Evolutionary conservation across 2,329 filamentous ascomycete genomes (phyloP).

Genomic region (Sphaerulina vaccinii): DNA sequence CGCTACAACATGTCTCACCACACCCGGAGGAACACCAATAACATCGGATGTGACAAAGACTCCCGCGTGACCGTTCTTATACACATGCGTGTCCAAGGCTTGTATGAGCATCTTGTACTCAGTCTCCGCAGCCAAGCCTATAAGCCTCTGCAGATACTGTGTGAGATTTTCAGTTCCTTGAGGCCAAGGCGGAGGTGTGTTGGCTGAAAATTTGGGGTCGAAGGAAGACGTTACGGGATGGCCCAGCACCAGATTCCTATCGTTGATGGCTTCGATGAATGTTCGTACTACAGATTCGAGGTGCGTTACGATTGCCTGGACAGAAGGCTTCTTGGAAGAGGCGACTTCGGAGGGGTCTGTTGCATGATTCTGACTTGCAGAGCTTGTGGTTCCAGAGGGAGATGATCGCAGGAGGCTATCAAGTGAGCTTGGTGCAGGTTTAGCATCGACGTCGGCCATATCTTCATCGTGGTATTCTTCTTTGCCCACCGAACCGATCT

Average conservation of each 20-base stretch:
- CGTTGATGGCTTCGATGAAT: conserved; percentile 10
- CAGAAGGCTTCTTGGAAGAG: conserved; percentile 3
- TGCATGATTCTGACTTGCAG: background rate
- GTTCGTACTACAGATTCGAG: conserved; percentile 10
- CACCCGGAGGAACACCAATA: conserved; percentile 4
- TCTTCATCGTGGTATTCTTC: background rate
- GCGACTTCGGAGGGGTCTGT: conserved; percentile 4
- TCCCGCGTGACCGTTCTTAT: conserved; percentile 13
- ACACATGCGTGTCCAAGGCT: conserved; percentile 10
- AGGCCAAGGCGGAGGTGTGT: conserved; percentile 8
- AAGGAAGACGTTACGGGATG: conserved; percentile 7
- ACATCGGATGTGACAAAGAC: conserved; percentile 12
- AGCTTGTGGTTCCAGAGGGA: background rate
- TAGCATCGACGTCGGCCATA: conserved; percentile 1
- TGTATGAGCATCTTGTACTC: conserved; percentile 8
- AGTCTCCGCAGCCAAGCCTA: conserved; percentile 2
- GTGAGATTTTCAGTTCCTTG: conserved; percentile 2
- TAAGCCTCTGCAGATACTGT: conserved; percentile 4
- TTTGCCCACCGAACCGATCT: background rate
- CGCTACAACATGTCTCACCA: conserved; percentile 8
- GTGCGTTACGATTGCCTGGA: conserved; percentile 8
- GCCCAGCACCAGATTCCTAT: background rate
- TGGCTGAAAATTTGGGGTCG: conserved; percentile 7
- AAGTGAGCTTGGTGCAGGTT: conserved; percentile 5
- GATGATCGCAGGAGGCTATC: background rate